A percentile compares a stretch with the other conserved stretches of the same genome.
phyloP scores from a whole-genome alignment of 805 yeast genomes.

The Candida tallmaniae region DNA sequence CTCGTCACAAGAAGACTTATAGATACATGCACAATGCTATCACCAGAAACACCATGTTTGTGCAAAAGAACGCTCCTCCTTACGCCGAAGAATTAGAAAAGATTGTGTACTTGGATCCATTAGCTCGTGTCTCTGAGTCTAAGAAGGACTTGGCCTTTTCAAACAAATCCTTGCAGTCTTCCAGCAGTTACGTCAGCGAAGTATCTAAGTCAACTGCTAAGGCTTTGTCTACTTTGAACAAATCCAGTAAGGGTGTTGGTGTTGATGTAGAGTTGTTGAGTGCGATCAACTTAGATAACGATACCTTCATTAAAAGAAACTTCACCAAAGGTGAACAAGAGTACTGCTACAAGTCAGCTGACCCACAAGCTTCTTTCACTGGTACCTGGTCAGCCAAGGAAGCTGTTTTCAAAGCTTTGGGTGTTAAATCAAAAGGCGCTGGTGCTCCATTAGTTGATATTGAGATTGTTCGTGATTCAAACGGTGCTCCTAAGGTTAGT shows the following conservation, averaged over 20 bases:
- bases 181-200: slow-evolving; percentile 38
- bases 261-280: slow-evolving; percentile 92
- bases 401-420: slow-evolving; percentile 95
- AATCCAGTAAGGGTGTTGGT: slow-evolving; percentile 73
- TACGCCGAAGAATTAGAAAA: slow-evolving; percentile 85
- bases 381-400: slow-evolving; percentile 99
- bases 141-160: slow-evolving; percentile 44
- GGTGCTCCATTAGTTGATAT: slow-evolving; percentile 92
- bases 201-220: slow-evolving; percentile 58
- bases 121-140: slow-evolving; percentile 67
- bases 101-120: slow-evolving; percentile 92
- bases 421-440: slow-evolving; percentile 85
- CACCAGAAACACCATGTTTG: slow-evolving; percentile 85
- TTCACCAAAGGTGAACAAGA: slow-evolving; percentile 77
- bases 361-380: slow-evolving; percentile 84
- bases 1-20: slow-evolving; percentile 86
- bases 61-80: slow-evolving; percentile 91
- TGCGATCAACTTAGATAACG: slow-evolving; percentile 80
- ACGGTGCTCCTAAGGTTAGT: slow-evolving; percentile 78
- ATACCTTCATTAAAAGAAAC: slow-evolving; percentile 87
- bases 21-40: slow-evolving; percentile 94
- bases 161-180: slow-evolving; percentile 47
- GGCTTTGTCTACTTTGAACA: slow-evolving; percentile 54
- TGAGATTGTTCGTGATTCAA: slow-evolving; percentile 69
- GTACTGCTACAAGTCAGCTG: slow-evolving; percentile 72